A percentile compares a stretch with the other conserved stretches of the same genome.
These are phyloP conservation scores for Neopestalotiopsis clavispora DNA, from an alignment of 2,329 filamentous ascomycete genomes.

Conservation along the genomic window DNA sequence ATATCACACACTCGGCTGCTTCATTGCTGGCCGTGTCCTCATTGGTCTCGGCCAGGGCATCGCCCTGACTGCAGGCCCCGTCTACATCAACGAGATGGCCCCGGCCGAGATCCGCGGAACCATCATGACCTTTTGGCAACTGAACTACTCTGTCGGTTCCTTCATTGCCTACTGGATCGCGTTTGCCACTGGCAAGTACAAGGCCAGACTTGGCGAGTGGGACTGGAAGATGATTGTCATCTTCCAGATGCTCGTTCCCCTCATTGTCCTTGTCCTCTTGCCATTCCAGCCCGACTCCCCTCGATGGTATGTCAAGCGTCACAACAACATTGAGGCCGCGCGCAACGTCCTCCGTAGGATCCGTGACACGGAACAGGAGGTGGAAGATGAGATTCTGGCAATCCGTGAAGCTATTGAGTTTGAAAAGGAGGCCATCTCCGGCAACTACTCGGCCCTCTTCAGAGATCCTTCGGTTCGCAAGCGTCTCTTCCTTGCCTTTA, in stretches of 20 bases:
- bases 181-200: constrained; percentile 64
- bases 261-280: constrained; percentile 64
- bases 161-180: constrained; percentile 72
- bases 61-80: constrained; percentile 69
- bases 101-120: constrained; percentile 68
- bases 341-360: constrained; percentile 61
- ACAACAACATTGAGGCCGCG: constrained; percentile 64
- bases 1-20: constrained; percentile 63
- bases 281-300: constrained; percentile 72
- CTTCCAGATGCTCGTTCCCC: constrained; percentile 72
- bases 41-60: constrained; percentile 75
- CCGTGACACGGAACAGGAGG: constrained; percentile 67
- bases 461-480: constrained; percentile 72
- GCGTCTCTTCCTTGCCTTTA: constrained; percentile 67
- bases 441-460: constrained; percentile 69
- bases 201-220: constrained; percentile 66
- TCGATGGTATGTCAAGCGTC: constrained; percentile 69
- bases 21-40: constrained; percentile 71
- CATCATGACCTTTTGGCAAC: constrained; percentile 74
- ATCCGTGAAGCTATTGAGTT: constrained; percentile 74
- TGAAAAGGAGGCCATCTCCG: constrained; percentile 71
- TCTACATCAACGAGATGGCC: constrained; percentile 73
- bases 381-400: constrained; percentile 67
- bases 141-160: constrained; percentile 68
- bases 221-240: constrained; percentile 77